Percentiles rank a stretch among this genome's conserved stretches.
These are phyloP conservation scores for Parasarocladium wereldwijsianum DNA, from an alignment of 2,329 filamentous ascomycete genomes.

Conservation along the genomic window DNA sequence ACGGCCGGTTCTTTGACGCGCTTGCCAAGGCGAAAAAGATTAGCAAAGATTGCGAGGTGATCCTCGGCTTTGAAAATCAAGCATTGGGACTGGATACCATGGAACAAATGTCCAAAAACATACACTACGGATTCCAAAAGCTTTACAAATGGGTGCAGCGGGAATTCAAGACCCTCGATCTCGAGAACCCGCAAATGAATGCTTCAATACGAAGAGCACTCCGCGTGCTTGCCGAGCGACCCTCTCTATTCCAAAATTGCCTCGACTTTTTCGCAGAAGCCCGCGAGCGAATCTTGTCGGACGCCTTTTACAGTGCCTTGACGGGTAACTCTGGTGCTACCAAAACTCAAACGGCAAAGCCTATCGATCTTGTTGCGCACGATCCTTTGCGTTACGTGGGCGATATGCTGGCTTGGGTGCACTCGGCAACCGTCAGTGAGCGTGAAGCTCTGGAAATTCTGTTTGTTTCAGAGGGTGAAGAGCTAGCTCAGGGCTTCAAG, in stretches of 20 bases:
- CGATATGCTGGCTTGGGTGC: slow-evolving; percentile 95
- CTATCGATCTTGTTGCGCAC: slow-evolving; percentile 87
- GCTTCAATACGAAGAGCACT: slow-evolving; percentile 70
- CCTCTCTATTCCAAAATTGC: slow-evolving; percentile 83
- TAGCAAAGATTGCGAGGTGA: slow-evolving; percentile 71
- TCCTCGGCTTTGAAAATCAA: slow-evolving; percentile 84
- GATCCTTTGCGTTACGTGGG: slow-evolving; percentile 84
- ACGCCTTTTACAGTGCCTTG: slow-evolving; percentile 77
- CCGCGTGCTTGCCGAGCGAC: slow-evolving; percentile 75
- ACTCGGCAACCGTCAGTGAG: slow-evolving; percentile 88
- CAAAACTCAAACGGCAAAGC: slow-evolving; percentile 54
- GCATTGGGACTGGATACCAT: slow-evolving; percentile 78
- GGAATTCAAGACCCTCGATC: slow-evolving; percentile 80
- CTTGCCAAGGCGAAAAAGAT: slow-evolving; percentile 74
- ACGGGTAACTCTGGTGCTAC: slow-evolving; percentile 53
- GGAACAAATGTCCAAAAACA: slow-evolving; percentile 73
- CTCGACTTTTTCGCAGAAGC: slow-evolving; percentile 88
- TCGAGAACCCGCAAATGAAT: slow-evolving; percentile 89
- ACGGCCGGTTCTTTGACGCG: slow-evolving; percentile 70
- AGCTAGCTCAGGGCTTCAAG: slow-evolving; percentile 70
- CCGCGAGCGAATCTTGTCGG: slow-evolving; percentile 71
- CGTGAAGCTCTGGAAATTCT: slow-evolving; percentile 81
- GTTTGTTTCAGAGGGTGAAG: slow-evolving; percentile 81
- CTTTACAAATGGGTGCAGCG: slow-evolving; percentile 90
- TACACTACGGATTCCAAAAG: slow-evolving; percentile 88